phyloP scores from a whole-genome alignment of 139 green algal genomes.

The Chlamydomonas schloesseri region DNA sequence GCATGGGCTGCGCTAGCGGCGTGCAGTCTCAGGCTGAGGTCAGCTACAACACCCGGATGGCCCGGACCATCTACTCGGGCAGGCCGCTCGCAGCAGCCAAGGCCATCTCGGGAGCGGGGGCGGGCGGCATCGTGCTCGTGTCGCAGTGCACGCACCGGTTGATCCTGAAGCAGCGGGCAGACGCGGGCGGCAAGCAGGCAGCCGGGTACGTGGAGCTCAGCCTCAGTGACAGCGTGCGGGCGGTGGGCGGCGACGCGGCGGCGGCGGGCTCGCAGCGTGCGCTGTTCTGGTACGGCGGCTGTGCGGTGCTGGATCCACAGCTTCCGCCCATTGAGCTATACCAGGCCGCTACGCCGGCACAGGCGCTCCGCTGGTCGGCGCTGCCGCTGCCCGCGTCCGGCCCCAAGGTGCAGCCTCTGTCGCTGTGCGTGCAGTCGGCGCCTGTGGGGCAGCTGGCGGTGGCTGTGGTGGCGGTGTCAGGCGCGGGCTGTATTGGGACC shows the following conservation, averaged over 20 bases:
- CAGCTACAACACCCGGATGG: slow-evolving; percentile 9
- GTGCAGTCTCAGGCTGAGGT: neutral
- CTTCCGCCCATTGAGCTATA: slow-evolving; percentile 7
- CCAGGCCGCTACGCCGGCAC: neutral
- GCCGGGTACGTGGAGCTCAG: neutral
- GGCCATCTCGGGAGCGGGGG: neutral
- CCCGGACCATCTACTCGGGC: neutral
- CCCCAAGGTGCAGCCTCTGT: neutral
- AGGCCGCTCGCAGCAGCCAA: neutral
- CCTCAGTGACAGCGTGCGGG: no score
- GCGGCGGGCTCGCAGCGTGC: neutral
- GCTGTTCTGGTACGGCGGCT: slow-evolving; percentile 27
- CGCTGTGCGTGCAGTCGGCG: neutral
- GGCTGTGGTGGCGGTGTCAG: slow-evolving; percentile 11
- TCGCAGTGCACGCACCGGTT: slow-evolving; percentile 1
- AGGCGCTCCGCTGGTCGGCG: slow-evolving; percentile 7
- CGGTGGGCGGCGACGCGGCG: neutral
- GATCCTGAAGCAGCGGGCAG: neutral
- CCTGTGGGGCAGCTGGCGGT: neutral
- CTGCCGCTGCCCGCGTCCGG: neutral
- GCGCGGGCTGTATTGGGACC: neutral
- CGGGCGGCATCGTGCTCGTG: slow-evolving; percentile 20
- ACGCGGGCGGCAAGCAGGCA: no score
- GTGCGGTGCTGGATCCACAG: neutral
- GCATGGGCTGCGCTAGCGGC: slow-evolving; percentile 14